These are phyloP conservation scores for Candida ovalis DNA, from an alignment of 805 yeast species.

Conservation along the genomic window DNA sequence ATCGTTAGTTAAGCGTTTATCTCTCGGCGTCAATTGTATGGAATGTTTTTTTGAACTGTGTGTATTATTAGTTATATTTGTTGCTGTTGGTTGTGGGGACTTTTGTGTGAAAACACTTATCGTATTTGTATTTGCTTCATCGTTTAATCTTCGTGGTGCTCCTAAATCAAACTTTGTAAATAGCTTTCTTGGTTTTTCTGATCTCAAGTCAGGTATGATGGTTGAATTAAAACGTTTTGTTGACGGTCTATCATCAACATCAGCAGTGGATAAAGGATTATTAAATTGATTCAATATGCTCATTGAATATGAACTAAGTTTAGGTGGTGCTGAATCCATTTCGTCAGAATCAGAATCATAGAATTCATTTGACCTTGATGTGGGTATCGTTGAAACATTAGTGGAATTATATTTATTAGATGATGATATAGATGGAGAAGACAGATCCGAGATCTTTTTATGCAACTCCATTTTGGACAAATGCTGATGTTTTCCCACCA, in stretches of 20 bases:
- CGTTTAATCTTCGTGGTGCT: slow-evolving; percentile 47
- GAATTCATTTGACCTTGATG: neutral
- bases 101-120: slow-evolving; percentile 10
- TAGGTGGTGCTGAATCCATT: slow-evolving; percentile 47
- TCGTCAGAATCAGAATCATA: slow-evolving; percentile 16
- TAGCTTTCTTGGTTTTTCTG: neutral
- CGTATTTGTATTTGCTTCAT: slow-evolving; percentile 1
- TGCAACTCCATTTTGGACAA: neutral
- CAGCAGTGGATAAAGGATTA: slow-evolving; percentile 1
- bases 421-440: neutral
- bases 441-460: neutral
- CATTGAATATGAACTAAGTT: slow-evolving; percentile 49
- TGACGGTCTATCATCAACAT: neutral
- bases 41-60: slow-evolving; percentile 14
- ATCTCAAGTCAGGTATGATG: neutral
- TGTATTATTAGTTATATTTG: slow-evolving; percentile 4
- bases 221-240: slow-evolving; percentile 1
- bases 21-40: slow-evolving; percentile 15
- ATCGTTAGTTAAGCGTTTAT: slow-evolving; percentile 7
- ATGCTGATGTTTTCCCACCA: too few species aligned
- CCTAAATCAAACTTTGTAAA: slow-evolving; percentile 39
- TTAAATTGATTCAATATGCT: slow-evolving; percentile 40
- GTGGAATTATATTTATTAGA: neutral
- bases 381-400: neutral
- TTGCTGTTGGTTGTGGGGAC: slow-evolving; percentile 13